Percentiles rank a stretch among this genome's conserved stretches.
phyloP scores from a whole-genome alignment of 371 early-diverging fungal species.

The Funneliformis caledonium region DNA sequence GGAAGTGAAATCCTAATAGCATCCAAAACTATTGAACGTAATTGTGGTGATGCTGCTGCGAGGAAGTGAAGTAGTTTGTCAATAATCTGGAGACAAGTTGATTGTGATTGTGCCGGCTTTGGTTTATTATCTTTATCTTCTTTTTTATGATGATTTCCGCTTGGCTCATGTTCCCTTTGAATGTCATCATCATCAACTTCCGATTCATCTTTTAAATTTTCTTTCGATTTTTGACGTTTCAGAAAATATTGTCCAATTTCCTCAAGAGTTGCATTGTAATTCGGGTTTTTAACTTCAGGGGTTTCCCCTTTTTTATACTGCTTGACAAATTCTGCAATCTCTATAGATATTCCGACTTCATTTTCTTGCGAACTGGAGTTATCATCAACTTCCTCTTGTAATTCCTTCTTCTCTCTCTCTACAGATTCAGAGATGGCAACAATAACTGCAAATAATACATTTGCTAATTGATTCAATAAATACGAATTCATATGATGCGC shows the following conservation, averaged over 20 bases:
- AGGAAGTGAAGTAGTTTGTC: conserved; percentile 56
- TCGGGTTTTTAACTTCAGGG: not conserved
- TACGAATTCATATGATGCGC: conserved; percentile 47
- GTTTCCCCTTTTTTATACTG: not conserved
- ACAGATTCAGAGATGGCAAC: conserved; percentile 36
- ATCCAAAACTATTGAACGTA: conserved; percentile 55
- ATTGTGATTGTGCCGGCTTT: conserved; percentile 45
- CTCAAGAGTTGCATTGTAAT: conserved; percentile 14
- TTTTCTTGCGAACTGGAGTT: not conserved
- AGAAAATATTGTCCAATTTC: conserved; percentile 36
- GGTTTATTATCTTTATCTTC: conserved; percentile 6
- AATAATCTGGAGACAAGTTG: conserved; percentile 54
- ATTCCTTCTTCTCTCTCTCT: not conserved
- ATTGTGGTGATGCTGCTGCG: conserved; percentile 54
- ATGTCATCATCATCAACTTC: conserved; percentile 34
- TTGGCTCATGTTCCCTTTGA: not conserved
- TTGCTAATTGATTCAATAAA: conserved; percentile 51
- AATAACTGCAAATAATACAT: conserved; percentile 53
- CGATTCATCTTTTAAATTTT: conserved; percentile 42
- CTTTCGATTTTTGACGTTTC: conserved; percentile 39
- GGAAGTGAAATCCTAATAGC: conserved; percentile 50
- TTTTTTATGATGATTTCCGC: not conserved
- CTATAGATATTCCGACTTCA: conserved; percentile 6
- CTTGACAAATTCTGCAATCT: conserved; percentile 26
- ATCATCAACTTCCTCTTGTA: not conserved